Conservation (phyloP, 192 early-diverging fungal genomes). For the Coemansia sp. region DNA sequence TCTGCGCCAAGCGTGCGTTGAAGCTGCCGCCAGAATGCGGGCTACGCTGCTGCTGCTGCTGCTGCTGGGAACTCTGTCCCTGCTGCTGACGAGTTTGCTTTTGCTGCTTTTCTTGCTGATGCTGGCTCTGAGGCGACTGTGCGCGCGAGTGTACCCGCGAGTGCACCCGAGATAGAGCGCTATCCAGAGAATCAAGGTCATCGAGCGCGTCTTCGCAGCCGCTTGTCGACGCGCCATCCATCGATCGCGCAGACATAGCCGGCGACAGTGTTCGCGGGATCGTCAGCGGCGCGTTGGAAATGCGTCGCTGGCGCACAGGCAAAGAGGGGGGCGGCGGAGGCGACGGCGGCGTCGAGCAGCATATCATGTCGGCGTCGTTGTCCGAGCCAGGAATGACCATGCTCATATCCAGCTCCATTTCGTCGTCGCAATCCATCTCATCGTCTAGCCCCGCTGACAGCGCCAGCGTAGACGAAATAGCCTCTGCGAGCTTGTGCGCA, state of each 20-base stretch:
- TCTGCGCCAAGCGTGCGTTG: constrained; percentile 47
- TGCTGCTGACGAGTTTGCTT: neutral
- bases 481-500: constrained; percentile 14
- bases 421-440: constrained; percentile 18
- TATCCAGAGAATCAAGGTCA: neutral
- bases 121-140: constrained; percentile 2
- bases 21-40: constrained; percentile 20
- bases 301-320: constrained; percentile 21
- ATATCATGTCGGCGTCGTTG: constrained; percentile 40
- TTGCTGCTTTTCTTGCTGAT: neutral
- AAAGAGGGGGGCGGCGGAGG: constrained; percentile 40
- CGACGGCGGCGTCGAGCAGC: constrained; percentile 48
- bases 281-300: constrained; percentile 25
- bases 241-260: constrained; percentile 3
- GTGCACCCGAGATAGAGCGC: neutral
- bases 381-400: constrained; percentile 35
- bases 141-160: constrained; percentile 8
- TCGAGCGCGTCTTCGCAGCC: constrained; percentile 1
- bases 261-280: constrained; percentile 27
- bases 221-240: neutral
- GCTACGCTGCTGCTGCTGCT: neutral
- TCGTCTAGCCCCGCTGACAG: neutral
- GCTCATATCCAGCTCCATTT: constrained; percentile 27
- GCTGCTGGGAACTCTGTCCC: constrained; percentile 14
- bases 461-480: constrained; percentile 15